A percentile compares a stretch with the other conserved stretches of the same genome.
phyloP scores from a whole-genome alignment of 352 stramenopile species.

The Phytophthora meadii region DNA sequence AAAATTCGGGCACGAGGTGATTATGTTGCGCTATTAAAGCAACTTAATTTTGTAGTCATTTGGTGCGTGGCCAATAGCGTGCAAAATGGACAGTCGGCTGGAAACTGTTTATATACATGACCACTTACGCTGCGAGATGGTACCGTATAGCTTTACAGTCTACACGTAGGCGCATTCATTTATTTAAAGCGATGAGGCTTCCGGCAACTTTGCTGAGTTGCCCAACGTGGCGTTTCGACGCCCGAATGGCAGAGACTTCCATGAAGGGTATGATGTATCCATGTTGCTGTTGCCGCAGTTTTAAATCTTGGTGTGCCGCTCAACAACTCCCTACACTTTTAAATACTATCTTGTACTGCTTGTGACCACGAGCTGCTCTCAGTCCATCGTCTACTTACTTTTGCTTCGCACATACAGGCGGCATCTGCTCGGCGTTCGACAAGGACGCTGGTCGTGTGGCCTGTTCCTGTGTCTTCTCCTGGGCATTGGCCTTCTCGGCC shows the following conservation, averaged over 20 bases:
- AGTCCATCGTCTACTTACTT: constrained; percentile 33
- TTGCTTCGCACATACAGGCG: constrained; percentile 41
- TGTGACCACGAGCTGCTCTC: constrained; percentile 7
- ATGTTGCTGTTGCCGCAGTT: constrained; percentile 13
- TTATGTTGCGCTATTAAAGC: constrained; percentile 17
- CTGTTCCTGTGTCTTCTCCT: constrained; percentile 30
- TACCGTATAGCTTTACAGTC: no score
- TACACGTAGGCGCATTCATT: neutral
- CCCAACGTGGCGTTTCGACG: constrained; percentile 1
- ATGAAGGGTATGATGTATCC: neutral
- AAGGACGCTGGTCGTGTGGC: constrained; percentile 50
- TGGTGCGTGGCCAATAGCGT: neutral
- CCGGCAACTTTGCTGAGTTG: constrained; percentile 7
- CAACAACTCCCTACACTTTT: constrained; percentile 24
- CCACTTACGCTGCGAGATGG: neutral
- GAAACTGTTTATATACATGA: no score
- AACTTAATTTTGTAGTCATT: neutral
- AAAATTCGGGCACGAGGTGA: constrained; percentile 1
- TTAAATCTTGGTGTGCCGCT: constrained; percentile 18
- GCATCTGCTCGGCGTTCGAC: constrained; percentile 40
- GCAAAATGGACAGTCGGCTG: neutral
- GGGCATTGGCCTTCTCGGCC: constrained; percentile 42
- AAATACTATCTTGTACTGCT: constrained; percentile 43
- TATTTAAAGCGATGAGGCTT: constrained; percentile 3
- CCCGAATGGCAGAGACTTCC: neutral